phyloP scores from a whole-genome alignment of 192 early-diverging fungal genomes.

The Rhizophagus sp. region DNA sequence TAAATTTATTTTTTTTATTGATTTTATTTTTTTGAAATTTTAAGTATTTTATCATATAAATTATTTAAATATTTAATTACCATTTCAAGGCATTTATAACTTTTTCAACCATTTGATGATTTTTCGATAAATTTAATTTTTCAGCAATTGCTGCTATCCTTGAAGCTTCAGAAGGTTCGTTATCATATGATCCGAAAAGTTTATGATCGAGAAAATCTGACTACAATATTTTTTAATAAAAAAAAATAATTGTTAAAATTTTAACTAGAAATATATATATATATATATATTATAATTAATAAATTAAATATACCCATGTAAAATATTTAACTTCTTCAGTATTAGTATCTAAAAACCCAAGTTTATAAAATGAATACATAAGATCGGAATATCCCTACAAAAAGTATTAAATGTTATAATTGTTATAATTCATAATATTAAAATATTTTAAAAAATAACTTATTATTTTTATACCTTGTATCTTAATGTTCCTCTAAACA shows the following conservation, averaged over 20 bases:
- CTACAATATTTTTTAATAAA: conserved; percentile 29
- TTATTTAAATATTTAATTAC: conserved; percentile 31
- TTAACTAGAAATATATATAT: background rate
- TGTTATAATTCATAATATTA: background rate
- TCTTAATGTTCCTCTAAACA: conserved; percentile 94
- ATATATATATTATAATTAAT: background rate
- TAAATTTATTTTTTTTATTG: background rate
- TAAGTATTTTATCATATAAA: background rate
- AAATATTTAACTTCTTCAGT: conserved; percentile 28
- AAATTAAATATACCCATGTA: conserved; percentile 44
- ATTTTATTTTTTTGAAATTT: too few relatives aligned
- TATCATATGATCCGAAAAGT: conserved; percentile 35
- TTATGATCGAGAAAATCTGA: conserved; percentile 46
- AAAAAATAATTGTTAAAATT: background rate
- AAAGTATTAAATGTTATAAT: background rate
- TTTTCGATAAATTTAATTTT: conserved; percentile 41
- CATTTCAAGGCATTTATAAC: conserved; percentile 62
- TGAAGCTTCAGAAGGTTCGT: conserved; percentile 19
- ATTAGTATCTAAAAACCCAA: conserved; percentile 75
- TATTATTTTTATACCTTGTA: conserved; percentile 56
- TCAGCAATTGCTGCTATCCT: conserved; percentile 37
- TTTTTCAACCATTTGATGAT: conserved; percentile 48
- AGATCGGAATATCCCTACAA: conserved; percentile 82
- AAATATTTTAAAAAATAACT: background rate
- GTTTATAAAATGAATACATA: conserved; percentile 72